These are phyloP conservation scores for Colletotrichum phormii DNA, from an alignment of 2,329 filamentous ascomycete species.

Conservation along the genomic window DNA sequence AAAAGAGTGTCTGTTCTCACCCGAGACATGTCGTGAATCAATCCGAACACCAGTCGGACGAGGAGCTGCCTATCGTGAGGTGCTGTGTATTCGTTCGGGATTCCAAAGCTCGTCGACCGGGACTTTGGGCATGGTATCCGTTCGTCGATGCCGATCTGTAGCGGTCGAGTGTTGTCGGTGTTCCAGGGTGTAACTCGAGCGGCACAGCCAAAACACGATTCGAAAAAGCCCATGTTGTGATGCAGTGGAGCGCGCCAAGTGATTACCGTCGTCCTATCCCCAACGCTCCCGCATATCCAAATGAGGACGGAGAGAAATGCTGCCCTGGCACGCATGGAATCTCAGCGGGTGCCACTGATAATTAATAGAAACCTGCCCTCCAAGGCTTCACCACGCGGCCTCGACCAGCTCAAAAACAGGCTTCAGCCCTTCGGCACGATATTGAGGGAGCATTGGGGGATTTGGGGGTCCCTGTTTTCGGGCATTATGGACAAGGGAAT, in stretches of 20 bases:
- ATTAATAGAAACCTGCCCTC: neutral
- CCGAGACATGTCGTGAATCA: too few species aligned
- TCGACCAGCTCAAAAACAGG: neutral
- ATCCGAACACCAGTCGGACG: too few species aligned
- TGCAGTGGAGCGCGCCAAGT: neutral
- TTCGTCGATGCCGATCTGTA: neutral
- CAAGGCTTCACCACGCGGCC: neutral
- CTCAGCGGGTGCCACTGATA: neutral
- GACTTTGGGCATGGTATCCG: too few species aligned
- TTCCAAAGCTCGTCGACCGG: too few species aligned
- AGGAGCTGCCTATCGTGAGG: too few species aligned
- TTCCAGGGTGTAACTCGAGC: neutral
- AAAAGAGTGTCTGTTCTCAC: too few species aligned
- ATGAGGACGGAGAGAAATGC: neutral
- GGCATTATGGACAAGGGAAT: constrained; percentile 4
- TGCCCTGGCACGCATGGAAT: neutral
- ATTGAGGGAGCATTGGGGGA: neutral
- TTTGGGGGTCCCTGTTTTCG: neutral
- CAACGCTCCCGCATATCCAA: neutral
- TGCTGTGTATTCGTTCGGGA: too few species aligned
- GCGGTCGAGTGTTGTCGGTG: neutral
- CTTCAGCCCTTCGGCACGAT: neutral
- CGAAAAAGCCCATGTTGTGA: neutral
- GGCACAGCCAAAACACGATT: neutral
- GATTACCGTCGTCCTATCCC: neutral